Evolutionary conservation across 768 basidiomycete genomes (phyloP).

Genomic region (Russula sp.): DNA sequence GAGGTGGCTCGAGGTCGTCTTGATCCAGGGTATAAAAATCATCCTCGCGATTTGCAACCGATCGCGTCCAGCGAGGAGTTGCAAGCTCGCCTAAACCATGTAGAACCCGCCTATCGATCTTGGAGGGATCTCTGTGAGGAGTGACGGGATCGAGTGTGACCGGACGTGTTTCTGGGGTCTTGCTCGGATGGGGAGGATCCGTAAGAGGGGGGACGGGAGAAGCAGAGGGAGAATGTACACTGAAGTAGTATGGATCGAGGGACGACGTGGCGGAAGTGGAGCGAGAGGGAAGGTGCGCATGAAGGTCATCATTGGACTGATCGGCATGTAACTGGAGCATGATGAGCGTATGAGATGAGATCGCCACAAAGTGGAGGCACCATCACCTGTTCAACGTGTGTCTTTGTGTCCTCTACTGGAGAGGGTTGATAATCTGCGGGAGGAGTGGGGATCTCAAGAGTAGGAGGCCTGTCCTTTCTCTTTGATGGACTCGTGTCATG

Average conservation of each 20-base stretch:
- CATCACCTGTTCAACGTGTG: conserved; percentile 18
- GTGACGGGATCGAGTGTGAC: conserved; percentile 52
- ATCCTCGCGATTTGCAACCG: conserved; percentile 35
- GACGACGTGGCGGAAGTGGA: conserved; percentile 73
- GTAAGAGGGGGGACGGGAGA: conserved; percentile 50
- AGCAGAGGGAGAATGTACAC: conserved; percentile 59
- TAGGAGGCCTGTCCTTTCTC: conserved; percentile 48
- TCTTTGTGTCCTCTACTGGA: conserved; percentile 20
- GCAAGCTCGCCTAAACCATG: conserved; percentile 94
- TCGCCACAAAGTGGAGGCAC: neutral
- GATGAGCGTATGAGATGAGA: conserved; percentile 11
- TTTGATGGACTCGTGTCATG: conserved; percentile 36
- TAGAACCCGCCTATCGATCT: conserved; percentile 79
- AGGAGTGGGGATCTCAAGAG: conserved; percentile 42
- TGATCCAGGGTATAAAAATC: conserved; percentile 33
- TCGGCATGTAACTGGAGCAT: conserved; percentile 42
- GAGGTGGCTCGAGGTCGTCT: conserved; percentile 27
- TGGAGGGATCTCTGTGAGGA: conserved; percentile 68
- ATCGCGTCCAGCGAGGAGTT: conserved; percentile 88
- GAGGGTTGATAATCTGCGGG: conserved; percentile 32
- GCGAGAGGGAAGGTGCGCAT: conserved; percentile 45
- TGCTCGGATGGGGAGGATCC: conserved; percentile 36
- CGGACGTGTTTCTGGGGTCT: conserved; percentile 55
- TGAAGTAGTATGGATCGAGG: conserved; percentile 87
- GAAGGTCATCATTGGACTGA: conserved; percentile 34